Base-by-base conservation (phyloP, 805 yeast species). In the Ogataea henricii region DNA sequence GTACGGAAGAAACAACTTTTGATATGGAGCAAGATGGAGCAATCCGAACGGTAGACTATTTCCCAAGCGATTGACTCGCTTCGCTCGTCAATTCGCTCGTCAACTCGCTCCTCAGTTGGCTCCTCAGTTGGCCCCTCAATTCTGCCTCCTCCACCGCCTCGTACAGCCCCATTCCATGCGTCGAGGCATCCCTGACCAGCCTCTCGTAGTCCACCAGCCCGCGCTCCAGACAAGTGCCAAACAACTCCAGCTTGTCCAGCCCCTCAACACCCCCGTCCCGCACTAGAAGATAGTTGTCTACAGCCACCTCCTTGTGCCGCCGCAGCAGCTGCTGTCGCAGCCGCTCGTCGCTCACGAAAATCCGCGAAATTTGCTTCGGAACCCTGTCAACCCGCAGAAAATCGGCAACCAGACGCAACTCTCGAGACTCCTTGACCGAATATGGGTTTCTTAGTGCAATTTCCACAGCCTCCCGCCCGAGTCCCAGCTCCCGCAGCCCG, bases 201-300 rank as follows among this genome's bases (percentile, higher is more conserved):
- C 44, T 30, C 23, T 53, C 41, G 32, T 71, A 56, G 49, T 72
- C 70, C 13, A 81, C 68, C 37, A 85, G 63, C 22, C 81, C 82
- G 47, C 90, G 71, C 50, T 80, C 82, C 34, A 81, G 54, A 52
- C 86, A 77, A 6, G 81, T 76, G 38, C 71, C 63, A 2, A 81
- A 66, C 29, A 84, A 59, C 60, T 85, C 90, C 49, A 70, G 70
- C 23, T 69, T 66, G 29, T 70, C 63, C 46, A 85, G 56, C 36
- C 65, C 61, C 74, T 81, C 73, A 0, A 81, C 68, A 34, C 78
- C 76, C 10, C 77, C 77, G 49, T 66, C 72, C 36, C 69, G 49
- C 16, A 66, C 38, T 9, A 74, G 58, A 38, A 72, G 57, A 41
- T 76, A 77, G 60, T 83, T 82, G 56, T 83, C 86, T 21, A 82